Base-by-base conservation (phyloP, 768 basidiomycete species). In the Daedaleopsis sinensis region DNA sequence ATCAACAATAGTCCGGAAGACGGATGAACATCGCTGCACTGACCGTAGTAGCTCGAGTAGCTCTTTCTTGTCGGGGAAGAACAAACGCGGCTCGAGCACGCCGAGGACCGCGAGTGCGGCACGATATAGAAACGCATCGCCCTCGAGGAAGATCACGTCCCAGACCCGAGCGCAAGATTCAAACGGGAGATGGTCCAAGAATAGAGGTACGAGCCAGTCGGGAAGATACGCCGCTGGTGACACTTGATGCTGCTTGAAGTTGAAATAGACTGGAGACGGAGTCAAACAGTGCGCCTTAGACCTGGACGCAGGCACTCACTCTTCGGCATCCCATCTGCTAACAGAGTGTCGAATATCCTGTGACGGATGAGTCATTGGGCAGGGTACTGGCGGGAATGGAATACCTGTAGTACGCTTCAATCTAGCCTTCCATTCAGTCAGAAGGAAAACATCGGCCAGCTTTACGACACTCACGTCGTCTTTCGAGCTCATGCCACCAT, bases 291-390 rank as follows among this genome's bases (percentile, higher is more conserved):
- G 27, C 27, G 27, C 27, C 27, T 7, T 32, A 7, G 27, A 32
- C 27, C 27, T 32, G 27, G 27, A 32, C 27, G 27, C 27, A 32
- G 27, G 27, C 27, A 32, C 85, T 70, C 68, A 96, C 93, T 88
- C 76, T 94, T 94, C 1, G 94, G 94, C 93, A 96, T 94, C 32
- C 88, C 87, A 72, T 96, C 94, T 18, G 94, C 94, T 35, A 96
- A 80, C 23, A 96, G 73, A 0, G 94, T 96, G 71, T 96, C 94
- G 65, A 96, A 96, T 69, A 96, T 94, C 68, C 93, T 94, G 67
- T 32, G 23, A 36, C 24, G 37, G 43, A 58, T 74, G 16, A 73
- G 68, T n/a, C 4, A 18, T 36, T 16, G 27, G 11, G 15, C 21
- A n/a, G 19, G 18, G 7, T 27, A 37, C 39, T 9, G 16, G 12